Percentiles rank a stretch among this genome's conserved stretches.
Conservation (phyloP, 495 filamentous ascomycete species). For the Trichodelitschia bisporula region DNA sequence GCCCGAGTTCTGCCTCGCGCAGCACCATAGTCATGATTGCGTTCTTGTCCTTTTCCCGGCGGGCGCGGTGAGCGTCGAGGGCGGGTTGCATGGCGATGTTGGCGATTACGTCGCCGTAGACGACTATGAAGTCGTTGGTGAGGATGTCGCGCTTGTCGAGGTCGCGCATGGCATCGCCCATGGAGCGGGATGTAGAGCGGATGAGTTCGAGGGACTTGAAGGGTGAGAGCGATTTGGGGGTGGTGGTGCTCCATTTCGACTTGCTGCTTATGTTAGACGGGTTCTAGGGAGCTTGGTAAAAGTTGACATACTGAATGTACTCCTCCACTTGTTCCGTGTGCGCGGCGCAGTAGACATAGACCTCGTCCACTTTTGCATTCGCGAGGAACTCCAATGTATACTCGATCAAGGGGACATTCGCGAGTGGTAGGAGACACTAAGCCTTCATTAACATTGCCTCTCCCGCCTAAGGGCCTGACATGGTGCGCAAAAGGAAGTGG, state of each 20-base stretch:
- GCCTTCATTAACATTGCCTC: no score
- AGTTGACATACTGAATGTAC: slow-evolving; percentile 36
- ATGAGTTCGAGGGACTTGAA: slow-evolving; percentile 68
- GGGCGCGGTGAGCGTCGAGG: slow-evolving; percentile 54
- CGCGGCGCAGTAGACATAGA: slow-evolving; percentile 74
- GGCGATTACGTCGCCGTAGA: slow-evolving; percentile 84
- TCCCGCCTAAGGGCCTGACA: no score
- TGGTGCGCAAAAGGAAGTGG: no score
- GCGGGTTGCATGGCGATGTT: slow-evolving; percentile 64
- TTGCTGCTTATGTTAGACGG: background rate
- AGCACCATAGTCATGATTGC: slow-evolving; percentile 97
- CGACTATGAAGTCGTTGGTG: slow-evolving; percentile 70
- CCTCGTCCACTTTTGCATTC: slow-evolving; percentile 73
- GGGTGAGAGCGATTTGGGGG: no score
- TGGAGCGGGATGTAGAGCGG: slow-evolving; percentile 62
- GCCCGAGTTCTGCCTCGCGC: slow-evolving; percentile 45
- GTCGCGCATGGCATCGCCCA: slow-evolving; percentile 89
- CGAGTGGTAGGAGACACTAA: slow-evolving; percentile 81
- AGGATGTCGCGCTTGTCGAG: slow-evolving; percentile 72
- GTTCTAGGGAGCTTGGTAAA: background rate
- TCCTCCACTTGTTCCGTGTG: slow-evolving; percentile 76
- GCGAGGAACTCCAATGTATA: slow-evolving; percentile 95
- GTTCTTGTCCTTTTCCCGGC: slow-evolving; percentile 67
- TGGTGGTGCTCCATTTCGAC: no score
- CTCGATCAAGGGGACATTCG: slow-evolving; percentile 85